Evolutionary conservation across 164 flowering plant genomes (phyloP).

Genomic region (Chimonanthus salicifolius): DNA sequence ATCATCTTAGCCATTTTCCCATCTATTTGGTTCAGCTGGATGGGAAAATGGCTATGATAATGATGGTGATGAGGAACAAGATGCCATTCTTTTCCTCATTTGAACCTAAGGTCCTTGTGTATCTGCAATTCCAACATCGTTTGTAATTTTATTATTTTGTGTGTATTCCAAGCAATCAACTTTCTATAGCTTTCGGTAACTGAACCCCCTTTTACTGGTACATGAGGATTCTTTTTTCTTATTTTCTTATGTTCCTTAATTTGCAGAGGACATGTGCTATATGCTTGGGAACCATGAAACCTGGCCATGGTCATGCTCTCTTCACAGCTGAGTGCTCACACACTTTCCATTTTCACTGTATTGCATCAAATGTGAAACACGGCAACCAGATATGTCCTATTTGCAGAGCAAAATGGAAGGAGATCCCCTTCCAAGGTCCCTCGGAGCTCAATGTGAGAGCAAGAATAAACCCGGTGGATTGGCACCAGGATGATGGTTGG

Average conservation of each 20-base stretch:
- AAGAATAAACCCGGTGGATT: conserved; percentile 36
- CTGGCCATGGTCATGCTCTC: conserved; percentile 86
- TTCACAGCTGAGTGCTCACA: conserved; percentile 98
- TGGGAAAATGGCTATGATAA: not conserved
- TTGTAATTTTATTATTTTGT: not conserved
- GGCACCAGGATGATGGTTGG: conserved; percentile 52
- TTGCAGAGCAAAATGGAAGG: conserved; percentile 95
- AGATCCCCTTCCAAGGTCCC: conserved; percentile 67
- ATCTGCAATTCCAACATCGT: not conserved
- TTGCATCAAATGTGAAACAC: conserved; percentile 84
- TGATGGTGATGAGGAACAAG: not conserved
- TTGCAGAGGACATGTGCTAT: conserved; percentile 84
- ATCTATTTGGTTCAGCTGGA: too few relatives aligned
- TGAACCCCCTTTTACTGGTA: not conserved
- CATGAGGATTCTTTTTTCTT: not conserved
- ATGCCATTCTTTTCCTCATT: not conserved
- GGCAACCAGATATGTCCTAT: conserved; percentile 88
- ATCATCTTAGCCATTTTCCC: not conserved
- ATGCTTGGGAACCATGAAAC: conserved; percentile 71
- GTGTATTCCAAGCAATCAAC: not conserved
- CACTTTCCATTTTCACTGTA: conserved; percentile 88
- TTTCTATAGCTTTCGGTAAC: not conserved
- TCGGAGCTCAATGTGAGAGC: conserved; percentile 30
- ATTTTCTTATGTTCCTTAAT: conserved; percentile 1
- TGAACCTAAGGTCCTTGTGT: too few relatives aligned